Base-by-base conservation (phyloP, 116 monocot species). In the Posidonia oceanica region DNA sequence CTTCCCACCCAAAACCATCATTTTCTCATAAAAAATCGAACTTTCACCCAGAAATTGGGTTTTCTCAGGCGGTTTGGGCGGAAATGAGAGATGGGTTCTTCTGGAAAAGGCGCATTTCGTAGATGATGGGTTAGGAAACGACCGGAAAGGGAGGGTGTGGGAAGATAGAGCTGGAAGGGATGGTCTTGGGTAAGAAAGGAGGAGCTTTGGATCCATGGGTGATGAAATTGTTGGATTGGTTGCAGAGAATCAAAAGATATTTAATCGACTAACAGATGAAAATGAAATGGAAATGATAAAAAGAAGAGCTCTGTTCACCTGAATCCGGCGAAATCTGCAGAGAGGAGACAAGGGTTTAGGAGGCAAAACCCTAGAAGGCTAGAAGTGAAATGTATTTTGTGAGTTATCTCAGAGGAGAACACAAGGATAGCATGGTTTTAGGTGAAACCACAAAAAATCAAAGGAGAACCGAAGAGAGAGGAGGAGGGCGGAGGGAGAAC, bases 171-270 rank as follows among this genome's bases (percentile, higher is more conserved):
- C 6, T 4, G 64, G 61, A 29, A 11, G 18, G 38, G n/a, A 39
- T 36, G 55, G 42, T 64, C 69, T 51, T 69, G 74, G 70, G 15
- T 17, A 69, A 39, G 81, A 81, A 67, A 80, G 74, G 48, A 85
- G 70, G 21, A 87, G 59, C 38, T 76, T 83, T 66, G 75, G 56
- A 52, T 90, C 86, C 90, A 90, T 90, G 66, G 16, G 20, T 39
- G 16, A 39, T 42, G 41, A 20, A 40, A 40, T 39, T 39, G 14
- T 41, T 64, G 15, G 16, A 4, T 17, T 3, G 39, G 14, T 39
- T 17, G 4, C 38, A 39, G 64, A 3, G 13, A 39, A 15, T 6
- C 37, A 39, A 4, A 17, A 39, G 36, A 39, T 17, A 17, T 7
- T 10, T 12, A 42, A 42, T 66, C 3, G n/a, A 66, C 18, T 5